A percentile compares a stretch with the other conserved stretches of the same genome.
Conservation (phyloP, 768 basidiomycete species). For the Boletus speciosus region DNA sequence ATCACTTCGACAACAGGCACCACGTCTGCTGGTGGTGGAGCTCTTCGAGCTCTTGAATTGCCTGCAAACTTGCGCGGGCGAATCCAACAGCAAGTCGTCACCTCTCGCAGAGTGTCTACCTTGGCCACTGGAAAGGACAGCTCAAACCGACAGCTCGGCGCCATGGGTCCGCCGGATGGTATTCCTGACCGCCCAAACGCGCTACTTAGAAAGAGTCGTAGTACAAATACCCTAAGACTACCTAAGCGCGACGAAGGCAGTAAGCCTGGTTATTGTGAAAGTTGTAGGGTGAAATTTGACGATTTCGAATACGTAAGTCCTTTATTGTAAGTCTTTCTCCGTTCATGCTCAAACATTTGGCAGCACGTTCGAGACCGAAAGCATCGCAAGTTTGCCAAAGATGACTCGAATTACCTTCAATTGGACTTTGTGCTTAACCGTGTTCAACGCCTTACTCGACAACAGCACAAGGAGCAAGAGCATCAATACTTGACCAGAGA, state of each 20-base stretch:
- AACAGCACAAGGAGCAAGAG: conserved; percentile 28
- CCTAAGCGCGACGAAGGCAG: conserved; percentile 80
- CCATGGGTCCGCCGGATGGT: conserved; percentile 68
- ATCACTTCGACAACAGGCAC: conserved; percentile 91
- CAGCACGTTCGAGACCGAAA: conserved; percentile 72
- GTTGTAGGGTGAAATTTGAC: conserved; percentile 86
- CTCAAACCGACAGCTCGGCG: conserved; percentile 27
- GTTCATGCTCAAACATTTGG: conserved; percentile 1
- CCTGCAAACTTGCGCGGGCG: conserved; percentile 53
- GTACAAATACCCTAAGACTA: conserved; percentile 72
- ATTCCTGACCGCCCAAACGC: conserved; percentile 51
- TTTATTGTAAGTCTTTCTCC: neutral
- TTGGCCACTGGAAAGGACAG: conserved; percentile 26
- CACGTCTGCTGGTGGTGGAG: conserved; percentile 57
- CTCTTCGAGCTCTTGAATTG: conserved; percentile 46
- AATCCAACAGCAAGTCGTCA: conserved; percentile 63
- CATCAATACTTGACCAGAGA: conserved; percentile 4
- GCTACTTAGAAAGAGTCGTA: conserved; percentile 68
- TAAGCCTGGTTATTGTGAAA: conserved; percentile 97
- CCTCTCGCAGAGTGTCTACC: conserved; percentile 51
- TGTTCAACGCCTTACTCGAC: conserved; percentile 46
- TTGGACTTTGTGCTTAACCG: conserved; percentile 73
- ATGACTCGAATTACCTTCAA: conserved; percentile 72
- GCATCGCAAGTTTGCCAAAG: conserved; percentile 79
- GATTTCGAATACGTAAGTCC: conserved; percentile 72